Conservation (phyloP, 176 grass and related monocot genomes). For the Dendrocalamus sinicus region DNA sequence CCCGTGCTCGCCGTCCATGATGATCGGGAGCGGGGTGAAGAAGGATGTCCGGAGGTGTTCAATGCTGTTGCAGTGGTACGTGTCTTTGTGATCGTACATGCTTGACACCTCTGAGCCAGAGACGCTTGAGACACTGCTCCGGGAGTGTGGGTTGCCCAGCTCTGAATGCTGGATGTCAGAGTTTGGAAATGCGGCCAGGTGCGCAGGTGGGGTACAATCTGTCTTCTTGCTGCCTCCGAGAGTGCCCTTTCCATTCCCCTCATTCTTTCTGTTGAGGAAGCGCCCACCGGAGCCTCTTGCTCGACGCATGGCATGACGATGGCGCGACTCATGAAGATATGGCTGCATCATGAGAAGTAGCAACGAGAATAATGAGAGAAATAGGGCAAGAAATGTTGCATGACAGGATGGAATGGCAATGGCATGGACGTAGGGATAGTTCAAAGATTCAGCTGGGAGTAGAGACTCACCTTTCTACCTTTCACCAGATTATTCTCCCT, state of each 20-base stretch:
- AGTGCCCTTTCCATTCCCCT: background rate
- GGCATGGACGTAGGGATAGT: background rate
- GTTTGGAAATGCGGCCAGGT: constrained; percentile 40
- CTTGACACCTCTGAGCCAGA: constrained; percentile 78
- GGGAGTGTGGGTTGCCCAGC: constrained; percentile 43
- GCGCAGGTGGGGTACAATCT: background rate
- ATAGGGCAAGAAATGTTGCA: background rate
- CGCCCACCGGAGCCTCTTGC: constrained; percentile 78
- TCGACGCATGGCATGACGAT: constrained; percentile 88
- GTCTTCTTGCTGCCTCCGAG: constrained; percentile 12
- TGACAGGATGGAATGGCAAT: background rate
- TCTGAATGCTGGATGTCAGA: constrained; percentile 35
- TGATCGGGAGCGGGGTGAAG: constrained; percentile 70
- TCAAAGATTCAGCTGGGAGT: background rate
- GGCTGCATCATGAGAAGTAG: constrained; percentile 47
- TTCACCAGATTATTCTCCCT: constrained; percentile 58
- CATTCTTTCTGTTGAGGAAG: constrained; percentile 92
- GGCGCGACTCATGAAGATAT: constrained; percentile 88
- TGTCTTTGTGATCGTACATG: constrained; percentile 55
- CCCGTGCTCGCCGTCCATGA: constrained; percentile 63
- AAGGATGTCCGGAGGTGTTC: constrained; percentile 62
- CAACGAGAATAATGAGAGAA: background rate
- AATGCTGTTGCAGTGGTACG: constrained; percentile 45
- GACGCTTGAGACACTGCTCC: constrained; percentile 56
- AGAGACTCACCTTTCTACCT: constrained; percentile 69